Conservation (phyloP, 2,329 filamentous ascomycete genomes). For the Penicillium sp. region DNA sequence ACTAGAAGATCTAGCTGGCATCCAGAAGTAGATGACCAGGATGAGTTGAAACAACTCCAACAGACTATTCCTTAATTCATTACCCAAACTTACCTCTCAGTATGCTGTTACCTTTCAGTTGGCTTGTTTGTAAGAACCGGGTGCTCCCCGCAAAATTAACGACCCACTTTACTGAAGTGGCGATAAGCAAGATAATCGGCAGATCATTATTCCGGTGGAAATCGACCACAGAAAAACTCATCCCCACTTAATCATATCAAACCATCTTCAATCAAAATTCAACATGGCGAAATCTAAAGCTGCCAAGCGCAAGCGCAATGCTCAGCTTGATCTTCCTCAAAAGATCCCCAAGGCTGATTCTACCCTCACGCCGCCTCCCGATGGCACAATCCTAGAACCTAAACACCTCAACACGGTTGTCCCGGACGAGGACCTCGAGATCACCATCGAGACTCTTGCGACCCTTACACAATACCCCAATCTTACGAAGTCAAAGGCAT, state of each 20-base stretch:
- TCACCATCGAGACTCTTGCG: constrained; percentile 64
- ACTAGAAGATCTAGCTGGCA: too few species aligned
- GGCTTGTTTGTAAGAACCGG: too few species aligned
- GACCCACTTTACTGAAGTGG: not conserved
- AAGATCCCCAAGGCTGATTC: constrained; percentile 23
- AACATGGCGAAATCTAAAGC: constrained; percentile 30
- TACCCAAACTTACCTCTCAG: too few species aligned
- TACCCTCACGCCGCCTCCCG: constrained; percentile 26
- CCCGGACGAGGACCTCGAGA: constrained; percentile 63
- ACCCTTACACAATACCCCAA: constrained; percentile 60
- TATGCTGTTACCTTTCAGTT: too few species aligned
- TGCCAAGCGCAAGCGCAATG: constrained; percentile 33
- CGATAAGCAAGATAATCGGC: not conserved
- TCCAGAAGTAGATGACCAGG: too few species aligned
- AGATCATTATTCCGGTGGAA: not conserved
- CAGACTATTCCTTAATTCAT: too few species aligned
- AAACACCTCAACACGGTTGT: constrained; percentile 29
- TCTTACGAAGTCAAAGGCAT: constrained; percentile 67
- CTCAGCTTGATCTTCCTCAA: constrained; percentile 26
- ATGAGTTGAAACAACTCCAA: too few species aligned
- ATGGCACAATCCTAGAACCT: constrained; percentile 24
- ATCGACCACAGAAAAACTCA: not conserved
- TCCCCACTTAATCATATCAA: not conserved
- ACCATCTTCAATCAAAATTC: not conserved
- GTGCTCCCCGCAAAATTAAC: not conserved